Evolutionary conservation across 768 basidiomycete genomes (phyloP).

Genomic region (Phlebiopsis gigantea): DNA sequence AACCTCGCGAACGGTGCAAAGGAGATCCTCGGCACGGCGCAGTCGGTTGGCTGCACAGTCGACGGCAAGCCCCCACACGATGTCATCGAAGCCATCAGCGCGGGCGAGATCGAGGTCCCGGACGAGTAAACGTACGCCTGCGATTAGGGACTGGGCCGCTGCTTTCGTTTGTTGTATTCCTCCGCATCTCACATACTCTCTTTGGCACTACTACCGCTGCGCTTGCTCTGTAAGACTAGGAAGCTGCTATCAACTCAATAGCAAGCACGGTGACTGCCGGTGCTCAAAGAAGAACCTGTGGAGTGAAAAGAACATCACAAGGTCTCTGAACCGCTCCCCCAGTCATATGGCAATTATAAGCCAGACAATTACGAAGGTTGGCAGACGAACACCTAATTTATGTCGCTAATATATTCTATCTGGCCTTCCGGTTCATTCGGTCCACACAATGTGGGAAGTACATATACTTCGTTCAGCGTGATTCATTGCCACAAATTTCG

Average conservation of each 20-base stretch:
- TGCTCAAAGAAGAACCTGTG: no score
- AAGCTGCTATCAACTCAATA: constrained; percentile 4
- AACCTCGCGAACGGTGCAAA: constrained; percentile 84
- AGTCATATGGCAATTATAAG: no score
- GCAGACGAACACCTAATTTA: no score
- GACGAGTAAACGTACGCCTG: constrained; percentile 54
- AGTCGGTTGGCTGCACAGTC: constrained; percentile 94
- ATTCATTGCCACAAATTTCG: no score
- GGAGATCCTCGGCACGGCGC: constrained; percentile 98
- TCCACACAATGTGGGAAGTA: no score
- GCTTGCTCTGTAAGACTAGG: constrained; percentile 12
- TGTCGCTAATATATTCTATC: no score
- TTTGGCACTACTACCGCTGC: constrained; percentile 5
- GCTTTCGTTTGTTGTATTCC: constrained; percentile 15
- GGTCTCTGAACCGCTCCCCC: no score
- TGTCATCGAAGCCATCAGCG: constrained; percentile 81
- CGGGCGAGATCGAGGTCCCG: constrained; percentile 81
- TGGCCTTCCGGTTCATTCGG: no score
- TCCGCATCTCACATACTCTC: not conserved
- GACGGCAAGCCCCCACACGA: constrained; percentile 93
- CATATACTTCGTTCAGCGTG: no score
- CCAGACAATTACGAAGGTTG: no score
- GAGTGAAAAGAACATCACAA: no score
- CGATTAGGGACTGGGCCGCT: constrained; percentile 7
- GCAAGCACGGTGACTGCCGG: not conserved